Base-by-base conservation (phyloP, 192 early-diverging fungal species). In the Geranomyces variabilis region DNA sequence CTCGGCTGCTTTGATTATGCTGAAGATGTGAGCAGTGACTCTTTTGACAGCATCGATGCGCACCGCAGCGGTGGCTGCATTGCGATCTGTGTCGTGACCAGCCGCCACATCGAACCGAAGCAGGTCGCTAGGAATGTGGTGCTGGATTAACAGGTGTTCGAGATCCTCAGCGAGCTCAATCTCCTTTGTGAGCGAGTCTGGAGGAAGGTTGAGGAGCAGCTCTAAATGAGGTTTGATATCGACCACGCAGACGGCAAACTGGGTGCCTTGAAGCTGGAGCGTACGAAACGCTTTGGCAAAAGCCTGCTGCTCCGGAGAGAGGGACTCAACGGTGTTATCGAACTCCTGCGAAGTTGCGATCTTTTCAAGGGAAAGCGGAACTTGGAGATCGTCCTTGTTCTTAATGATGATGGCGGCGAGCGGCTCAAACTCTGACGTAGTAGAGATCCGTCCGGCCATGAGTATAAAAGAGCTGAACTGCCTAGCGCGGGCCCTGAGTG, bases 171-270 rank as follows among this genome's bases (percentile, higher is more conserved):
- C 74, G 9, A 78, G 68, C 58, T 77, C 7, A 47, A 78, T 78
- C 51, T 78, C 77, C 47, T 78, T 78, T 1, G 71, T 78, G 17
- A 78, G 44, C 22, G 66, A 21, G 36, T 76, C 77, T 12, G 73
- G 61, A 10, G 71, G 71, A 4, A 77, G 51, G 34, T 78, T 78
- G 44, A 78, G 53, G 14, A 78, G 63, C 22, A 36, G 12, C 64
- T 78, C 77, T 44, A 78, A 41, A 31, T 78, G 77, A 7, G 77
- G 77, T 62, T 78, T 78, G 75, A 78, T 66, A 26, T 78, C 75
- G 28, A 78, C 48, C 24, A 78, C 22, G 29, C 30, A 43, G 26
- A 78, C 17, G 14, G 47, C 64, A 49, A 78, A 78, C 1, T 79
- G 28, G n/a, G 75, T 75, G 28, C 36, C 56, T 26, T 65, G 24